Conservation (phyloP, 2,329 filamentous ascomycete genomes). For the Aspergillus sojae region DNA sequence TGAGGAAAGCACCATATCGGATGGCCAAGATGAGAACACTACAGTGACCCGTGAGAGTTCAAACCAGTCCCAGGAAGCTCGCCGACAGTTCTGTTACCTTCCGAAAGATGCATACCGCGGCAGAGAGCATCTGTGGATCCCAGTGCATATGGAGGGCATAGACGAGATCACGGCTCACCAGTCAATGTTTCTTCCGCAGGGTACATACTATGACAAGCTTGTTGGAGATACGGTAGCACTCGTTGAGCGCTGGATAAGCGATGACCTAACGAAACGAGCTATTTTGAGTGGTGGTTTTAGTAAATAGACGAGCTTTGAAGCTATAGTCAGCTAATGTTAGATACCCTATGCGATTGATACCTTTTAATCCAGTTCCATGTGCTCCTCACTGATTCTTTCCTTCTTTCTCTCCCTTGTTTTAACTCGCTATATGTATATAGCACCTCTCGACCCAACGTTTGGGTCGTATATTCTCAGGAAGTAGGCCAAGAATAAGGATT, state of each 20-base stretch:
- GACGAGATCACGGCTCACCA: constrained; percentile 88
- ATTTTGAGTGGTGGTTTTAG: background rate
- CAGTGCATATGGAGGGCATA: constrained; percentile 77
- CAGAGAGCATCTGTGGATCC: constrained; percentile 73
- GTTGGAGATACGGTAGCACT: constrained; percentile 62
- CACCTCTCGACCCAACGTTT: background rate
- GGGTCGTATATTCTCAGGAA: background rate
- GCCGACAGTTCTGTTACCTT: constrained; percentile 75
- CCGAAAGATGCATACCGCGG: constrained; percentile 57
- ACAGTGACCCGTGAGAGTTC: too few species aligned
- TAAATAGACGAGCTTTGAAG: background rate
- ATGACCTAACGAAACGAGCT: constrained; percentile 2
- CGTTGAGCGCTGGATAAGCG: constrained; percentile 1
- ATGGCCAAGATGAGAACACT: background rate
- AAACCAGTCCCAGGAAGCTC: constrained; percentile 45
- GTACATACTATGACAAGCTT: constrained; percentile 73
- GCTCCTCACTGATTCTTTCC: background rate
- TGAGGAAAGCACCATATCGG: background rate
- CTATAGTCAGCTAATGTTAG: background rate
- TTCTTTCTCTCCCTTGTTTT: background rate
- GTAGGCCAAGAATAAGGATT: background rate
- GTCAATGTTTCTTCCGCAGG: constrained; percentile 70
- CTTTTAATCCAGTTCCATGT: background rate
- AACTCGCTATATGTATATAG: too few species aligned
- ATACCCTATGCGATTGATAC: background rate